Base-by-base conservation (phyloP, 139 green algal species). In the Asterochloris sp. region DNA sequence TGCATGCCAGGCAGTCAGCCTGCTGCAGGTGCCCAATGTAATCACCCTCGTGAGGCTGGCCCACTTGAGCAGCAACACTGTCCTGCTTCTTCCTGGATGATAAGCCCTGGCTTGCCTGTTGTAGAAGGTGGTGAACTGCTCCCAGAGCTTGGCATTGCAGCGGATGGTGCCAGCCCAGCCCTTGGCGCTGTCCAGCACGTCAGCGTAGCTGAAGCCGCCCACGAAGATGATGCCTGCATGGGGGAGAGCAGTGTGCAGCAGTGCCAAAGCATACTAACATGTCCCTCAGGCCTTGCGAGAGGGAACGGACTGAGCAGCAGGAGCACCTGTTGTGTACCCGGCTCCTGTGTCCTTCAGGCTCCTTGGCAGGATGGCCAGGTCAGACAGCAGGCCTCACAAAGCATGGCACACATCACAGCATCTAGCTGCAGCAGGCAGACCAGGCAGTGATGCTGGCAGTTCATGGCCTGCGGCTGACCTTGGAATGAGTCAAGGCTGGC, bases 181-280 rank as follows among this genome's bases (percentile, higher is more conserved):
- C 92, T 99, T 99, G 85, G 95, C 97, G 38, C 74, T 91, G 91
- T 99, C 97, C 78, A 99, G 89, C 62, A 98, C 95, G 87, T 99
- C 97, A 24, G 96, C 97, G 84, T 99, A 99, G 68, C 84, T 91
- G 91, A 98, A 98, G 78, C 94, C 94, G 38, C 94, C 94, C 29
- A 97, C 94, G 85, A 97, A 97, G 28, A 96, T 89, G 66, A 97
- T 90, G 78, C 93, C 93, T 81, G 82, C 74, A 83, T 13, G 89
- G 12, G 66, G 38, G 38, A 54, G 38, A 54, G 38, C 38, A 54
- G 38, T 54, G 38, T 54, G 38, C 38, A 10, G 38, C 16, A 24
- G 0, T 27, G 17, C 26, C 17, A 86, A 84, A 47, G 84, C 86
- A 28, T 88, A 67, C 24, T 64, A 8, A 68, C 19, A 66, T 6